phyloP scores from a whole-genome alignment of 1,284 basidiomycete genomes.

The Austroboletus novae-zelandiae region DNA sequence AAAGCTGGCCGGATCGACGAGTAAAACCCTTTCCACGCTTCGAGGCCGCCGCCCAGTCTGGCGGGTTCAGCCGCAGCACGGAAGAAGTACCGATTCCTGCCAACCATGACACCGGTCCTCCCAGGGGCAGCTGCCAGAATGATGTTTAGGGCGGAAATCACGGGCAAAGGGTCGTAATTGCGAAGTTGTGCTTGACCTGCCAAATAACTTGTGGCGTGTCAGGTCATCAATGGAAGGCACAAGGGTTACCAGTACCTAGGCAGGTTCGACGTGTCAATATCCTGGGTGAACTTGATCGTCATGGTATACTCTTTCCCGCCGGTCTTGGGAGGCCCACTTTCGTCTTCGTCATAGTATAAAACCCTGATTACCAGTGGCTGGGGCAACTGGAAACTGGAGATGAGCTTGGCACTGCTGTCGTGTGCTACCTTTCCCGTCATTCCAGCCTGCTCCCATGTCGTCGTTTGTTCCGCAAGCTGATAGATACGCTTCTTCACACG shows the following conservation, averaged over 20 bases:
- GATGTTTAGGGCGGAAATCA: conserved; percentile 72
- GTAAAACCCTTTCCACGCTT: conserved; percentile 78
- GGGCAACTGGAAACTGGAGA: conserved; percentile 52
- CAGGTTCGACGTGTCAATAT: conserved; percentile 59
- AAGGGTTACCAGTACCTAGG: conserved; percentile 40
- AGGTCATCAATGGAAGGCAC: conserved; percentile 1
- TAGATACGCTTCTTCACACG: conserved; percentile 69
- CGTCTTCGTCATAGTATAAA: conserved; percentile 65
- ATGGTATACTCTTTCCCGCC: conserved; percentile 59
- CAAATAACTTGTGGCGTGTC: conserved; percentile 48
- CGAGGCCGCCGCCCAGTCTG: conserved; percentile 59
- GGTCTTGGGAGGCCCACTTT: conserved; percentile 40
- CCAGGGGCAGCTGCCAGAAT: conserved; percentile 60
- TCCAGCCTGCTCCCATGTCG: conserved; percentile 52
- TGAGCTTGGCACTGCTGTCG: conserved; percentile 64
- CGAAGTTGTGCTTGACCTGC: conserved; percentile 57
- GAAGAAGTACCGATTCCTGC: conserved; percentile 76
- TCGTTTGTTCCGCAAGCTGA: conserved; percentile 61
- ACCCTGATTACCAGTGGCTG: conserved; percentile 59
- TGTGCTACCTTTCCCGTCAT: conserved; percentile 62
- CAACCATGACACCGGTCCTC: conserved; percentile 69
- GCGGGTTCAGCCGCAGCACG: conserved; percentile 44
- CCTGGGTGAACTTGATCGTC: conserved; percentile 55
- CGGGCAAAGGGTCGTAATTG: conserved; percentile 62
- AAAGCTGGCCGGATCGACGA: conserved; percentile 72